Conservation (phyloP, 164 flowering plant genomes). For the Vitis rupestris region DNA sequence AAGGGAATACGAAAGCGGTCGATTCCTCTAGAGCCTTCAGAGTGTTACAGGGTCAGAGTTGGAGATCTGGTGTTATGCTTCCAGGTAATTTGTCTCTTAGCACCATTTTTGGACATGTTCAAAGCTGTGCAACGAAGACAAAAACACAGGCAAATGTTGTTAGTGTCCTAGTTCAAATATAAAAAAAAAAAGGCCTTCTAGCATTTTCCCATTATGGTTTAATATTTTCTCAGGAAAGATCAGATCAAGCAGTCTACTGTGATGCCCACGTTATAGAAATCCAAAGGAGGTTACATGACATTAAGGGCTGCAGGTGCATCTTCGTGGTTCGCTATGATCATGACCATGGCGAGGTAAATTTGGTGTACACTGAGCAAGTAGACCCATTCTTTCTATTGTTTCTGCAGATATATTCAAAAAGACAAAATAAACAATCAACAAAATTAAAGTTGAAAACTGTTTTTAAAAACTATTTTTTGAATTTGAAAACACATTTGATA, state of each 20-base stretch:
- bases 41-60: constrained; percentile 59
- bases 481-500: no score
- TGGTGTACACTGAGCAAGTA: not conserved
- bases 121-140: no score
- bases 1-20: constrained; percentile 73
- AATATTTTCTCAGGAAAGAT: constrained; percentile 55
- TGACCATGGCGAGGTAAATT: constrained; percentile 58
- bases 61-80: constrained; percentile 83
- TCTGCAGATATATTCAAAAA: no score
- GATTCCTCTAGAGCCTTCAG: constrained; percentile 70
- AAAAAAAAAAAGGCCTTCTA: no score
- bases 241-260: constrained; percentile 59
- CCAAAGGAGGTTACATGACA: constrained; percentile 64
- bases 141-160: no score
- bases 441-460: no score
- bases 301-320: constrained; percentile 66
- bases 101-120: not conserved
- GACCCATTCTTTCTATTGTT: no score
- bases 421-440: no score
- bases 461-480: no score
- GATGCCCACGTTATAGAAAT: constrained; percentile 72
- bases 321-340: constrained; percentile 70
- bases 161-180: no score
- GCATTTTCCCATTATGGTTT: no score
- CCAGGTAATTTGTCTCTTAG: constrained; percentile 43